phyloP scores from a whole-genome alignment of 2,329 filamentous ascomycete genomes.

The Hypocreales sp. region DNA sequence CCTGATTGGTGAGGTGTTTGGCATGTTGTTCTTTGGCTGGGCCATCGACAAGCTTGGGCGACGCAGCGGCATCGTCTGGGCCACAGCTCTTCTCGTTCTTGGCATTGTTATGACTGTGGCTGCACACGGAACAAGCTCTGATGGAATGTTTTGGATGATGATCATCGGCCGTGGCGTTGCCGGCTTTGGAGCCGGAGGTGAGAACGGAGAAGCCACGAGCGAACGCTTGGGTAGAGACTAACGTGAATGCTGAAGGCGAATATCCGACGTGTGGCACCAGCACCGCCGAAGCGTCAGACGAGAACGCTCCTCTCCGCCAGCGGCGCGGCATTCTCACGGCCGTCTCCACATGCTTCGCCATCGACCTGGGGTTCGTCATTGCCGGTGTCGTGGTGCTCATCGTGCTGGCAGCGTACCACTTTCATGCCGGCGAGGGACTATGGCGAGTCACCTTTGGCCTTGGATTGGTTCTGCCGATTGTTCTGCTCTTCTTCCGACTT shows the following conservation, averaged over 20 bases:
- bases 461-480: conserved; percentile 21
- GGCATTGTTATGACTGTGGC: conserved; percentile 28
- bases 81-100: conserved; percentile 28
- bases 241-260: too few species aligned
- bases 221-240: too few species aligned
- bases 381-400: conserved; percentile 27
- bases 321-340: conserved; percentile 14
- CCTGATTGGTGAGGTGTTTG: conserved; percentile 24
- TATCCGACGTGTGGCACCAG: conserved; percentile 14
- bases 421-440: conserved; percentile 19
- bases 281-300: conserved; percentile 13
- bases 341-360: conserved; percentile 27
- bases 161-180: conserved; percentile 29
- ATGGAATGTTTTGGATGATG: conserved; percentile 35
- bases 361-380: conserved; percentile 19
- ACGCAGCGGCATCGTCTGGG: conserved; percentile 26
- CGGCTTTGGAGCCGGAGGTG: conserved; percentile 26
- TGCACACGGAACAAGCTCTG: conserved; percentile 21
- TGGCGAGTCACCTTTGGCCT: conserved; percentile 22
- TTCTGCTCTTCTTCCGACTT: conserved; percentile 38
- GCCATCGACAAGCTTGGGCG: conserved; percentile 29
- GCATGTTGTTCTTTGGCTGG: conserved; percentile 22
- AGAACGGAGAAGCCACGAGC: too few species aligned
- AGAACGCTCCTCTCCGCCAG: conserved; percentile 9
- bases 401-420: conserved; percentile 21